These are phyloP conservation scores for Niveomyces coronatus DNA, from an alignment of 2,329 filamentous ascomycete genomes.

Conservation along the genomic window DNA sequence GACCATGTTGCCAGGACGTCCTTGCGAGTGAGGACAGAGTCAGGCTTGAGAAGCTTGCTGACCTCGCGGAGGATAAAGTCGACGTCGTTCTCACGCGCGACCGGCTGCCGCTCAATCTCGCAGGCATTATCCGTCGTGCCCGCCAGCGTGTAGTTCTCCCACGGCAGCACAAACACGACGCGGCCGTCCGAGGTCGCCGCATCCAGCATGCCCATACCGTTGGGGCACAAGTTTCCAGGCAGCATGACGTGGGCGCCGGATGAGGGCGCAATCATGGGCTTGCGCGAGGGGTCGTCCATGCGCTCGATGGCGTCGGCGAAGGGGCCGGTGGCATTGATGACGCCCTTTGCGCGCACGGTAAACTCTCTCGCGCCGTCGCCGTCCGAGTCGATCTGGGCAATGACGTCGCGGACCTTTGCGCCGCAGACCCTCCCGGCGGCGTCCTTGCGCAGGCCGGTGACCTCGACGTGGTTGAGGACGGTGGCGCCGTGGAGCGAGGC, in stretches of 20 bases:
- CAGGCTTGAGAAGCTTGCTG: constrained; percentile 63
- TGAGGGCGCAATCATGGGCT: constrained; percentile 68
- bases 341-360: constrained; percentile 64
- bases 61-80: constrained; percentile 75
- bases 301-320: constrained; percentile 73
- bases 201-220: constrained; percentile 74
- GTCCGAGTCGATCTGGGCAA: constrained; percentile 52
- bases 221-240: constrained; percentile 67
- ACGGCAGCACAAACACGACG: constrained; percentile 80
- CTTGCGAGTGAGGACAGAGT: constrained; percentile 62
- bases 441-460: constrained; percentile 65
- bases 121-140: constrained; percentile 73
- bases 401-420: constrained; percentile 44
- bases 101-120: constrained; percentile 55
- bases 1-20: constrained; percentile 78
- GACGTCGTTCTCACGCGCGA: constrained; percentile 68
- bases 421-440: constrained; percentile 58
- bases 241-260: constrained; percentile 78
- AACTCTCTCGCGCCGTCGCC: constrained; percentile 40
- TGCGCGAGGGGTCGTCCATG: constrained; percentile 60
- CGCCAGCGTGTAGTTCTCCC: constrained; percentile 79
- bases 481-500: constrained; percentile 72
- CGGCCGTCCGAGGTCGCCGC: constrained; percentile 74
- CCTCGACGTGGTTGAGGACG: constrained; percentile 71
- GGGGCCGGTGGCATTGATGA: constrained; percentile 77